phyloP scores from a whole-genome alignment of 2,329 filamentous ascomycete genomes.

The Alternaria consortialis region DNA sequence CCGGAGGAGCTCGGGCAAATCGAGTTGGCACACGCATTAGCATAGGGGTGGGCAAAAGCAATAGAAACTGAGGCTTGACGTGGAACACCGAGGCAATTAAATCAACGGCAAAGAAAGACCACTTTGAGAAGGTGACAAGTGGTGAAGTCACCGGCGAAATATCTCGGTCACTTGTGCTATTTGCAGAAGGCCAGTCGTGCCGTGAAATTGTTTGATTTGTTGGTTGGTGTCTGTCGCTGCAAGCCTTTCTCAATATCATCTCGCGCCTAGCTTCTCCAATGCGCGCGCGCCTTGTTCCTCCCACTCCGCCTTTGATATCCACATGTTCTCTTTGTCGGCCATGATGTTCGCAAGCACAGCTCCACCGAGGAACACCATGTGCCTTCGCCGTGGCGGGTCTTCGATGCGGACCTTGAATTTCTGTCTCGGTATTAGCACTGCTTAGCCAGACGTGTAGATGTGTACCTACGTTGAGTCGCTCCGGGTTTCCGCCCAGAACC shows the following conservation, averaged over 20 bases:
- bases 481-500: slow-evolving; percentile 88
- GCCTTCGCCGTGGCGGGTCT: slow-evolving; percentile 90
- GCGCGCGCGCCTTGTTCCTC: slow-evolving; percentile 86
- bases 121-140: slow-evolving; percentile 9
- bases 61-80: not conserved
- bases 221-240: slow-evolving; percentile 11
- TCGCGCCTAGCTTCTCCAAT: slow-evolving; percentile 90
- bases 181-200: not conserved
- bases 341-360: slow-evolving; percentile 98
- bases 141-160: slow-evolving; percentile 8
- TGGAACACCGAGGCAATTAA: not conserved
- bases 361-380: slow-evolving; percentile 99
- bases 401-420: slow-evolving; percentile 99
- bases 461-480: slow-evolving; percentile 74
- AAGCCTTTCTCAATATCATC: slow-evolving; percentile 59
- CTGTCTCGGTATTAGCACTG: slow-evolving; percentile 52
- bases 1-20: slow-evolving; percentile 16
- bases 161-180: not conserved
- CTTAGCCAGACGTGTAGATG: slow-evolving; percentile 10
- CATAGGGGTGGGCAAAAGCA: not conserved
- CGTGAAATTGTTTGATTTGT: slow-evolving; percentile 17
- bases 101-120: slow-evolving; percentile 2
- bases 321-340: slow-evolving; percentile 99
- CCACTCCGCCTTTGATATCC: slow-evolving; percentile 98
- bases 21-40: not conserved